Evolutionary conservation across 257 asterid genomes (phyloP).

Genomic region (Scutellaria barbata): DNA sequence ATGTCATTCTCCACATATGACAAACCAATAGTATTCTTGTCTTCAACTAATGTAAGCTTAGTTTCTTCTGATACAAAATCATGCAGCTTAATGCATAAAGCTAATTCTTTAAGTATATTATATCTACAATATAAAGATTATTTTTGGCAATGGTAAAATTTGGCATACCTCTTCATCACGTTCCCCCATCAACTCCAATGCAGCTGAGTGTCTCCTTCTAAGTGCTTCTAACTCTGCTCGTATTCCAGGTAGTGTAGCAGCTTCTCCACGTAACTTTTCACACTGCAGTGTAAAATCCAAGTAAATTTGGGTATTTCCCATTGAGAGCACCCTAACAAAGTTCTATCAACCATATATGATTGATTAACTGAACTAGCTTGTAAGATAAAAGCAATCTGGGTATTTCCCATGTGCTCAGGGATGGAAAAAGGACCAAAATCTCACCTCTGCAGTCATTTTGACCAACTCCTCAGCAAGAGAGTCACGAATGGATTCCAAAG

Average conservation of each 20-base stretch:
- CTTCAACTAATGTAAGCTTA: not conserved
- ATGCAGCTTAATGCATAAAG: not conserved
- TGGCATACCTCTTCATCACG: slow-evolving; percentile 94
- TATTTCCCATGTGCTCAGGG: not conserved
- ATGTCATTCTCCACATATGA: not conserved
- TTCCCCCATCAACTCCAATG: slow-evolving; percentile 98
- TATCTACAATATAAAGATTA: not conserved
- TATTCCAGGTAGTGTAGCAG: slow-evolving; percentile 80
- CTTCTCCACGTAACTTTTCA: slow-evolving; percentile 81
- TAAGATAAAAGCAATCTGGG: not conserved
- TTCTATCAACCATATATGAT: not conserved
- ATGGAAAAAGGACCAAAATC: slow-evolving; percentile 22
- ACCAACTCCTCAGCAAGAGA: slow-evolving; percentile 99
- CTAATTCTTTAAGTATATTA: not conserved
- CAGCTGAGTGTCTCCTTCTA: slow-evolving; percentile 93
- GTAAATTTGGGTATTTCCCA: too few species aligned
- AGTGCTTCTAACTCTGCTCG: slow-evolving; percentile 95
- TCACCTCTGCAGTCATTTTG: slow-evolving; percentile 91
- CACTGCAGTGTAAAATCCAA: slow-evolving; percentile 52
- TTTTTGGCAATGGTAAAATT: slow-evolving; percentile 8
- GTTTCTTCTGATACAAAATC: slow-evolving; percentile 1
- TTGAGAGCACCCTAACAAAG: not conserved
- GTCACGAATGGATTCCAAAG: slow-evolving; percentile 97
- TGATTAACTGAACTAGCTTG: slow-evolving; percentile 1
- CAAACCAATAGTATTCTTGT: not conserved